Evolutionary conservation across 345 rosid species (phyloP).

Genomic region (Erodium maritimum): DNA sequence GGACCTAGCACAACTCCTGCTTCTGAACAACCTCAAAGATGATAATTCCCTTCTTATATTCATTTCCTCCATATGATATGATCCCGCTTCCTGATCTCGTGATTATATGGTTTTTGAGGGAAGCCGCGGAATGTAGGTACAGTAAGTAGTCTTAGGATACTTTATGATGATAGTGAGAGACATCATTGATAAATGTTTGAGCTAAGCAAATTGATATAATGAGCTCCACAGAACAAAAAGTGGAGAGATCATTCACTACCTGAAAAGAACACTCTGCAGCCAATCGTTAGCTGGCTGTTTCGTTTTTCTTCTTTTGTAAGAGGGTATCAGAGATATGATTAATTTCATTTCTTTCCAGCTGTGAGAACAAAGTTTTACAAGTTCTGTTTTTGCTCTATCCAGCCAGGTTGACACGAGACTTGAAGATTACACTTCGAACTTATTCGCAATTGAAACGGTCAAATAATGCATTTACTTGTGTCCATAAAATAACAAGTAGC

Average conservation of each 20-base stretch:
- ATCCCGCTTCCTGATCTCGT: slow-evolving; percentile 17
- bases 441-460: too few relatives aligned
- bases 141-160: slow-evolving; percentile 10
- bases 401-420: too few relatives aligned
- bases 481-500: too few relatives aligned
- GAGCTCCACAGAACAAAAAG: background rate
- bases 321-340: background rate
- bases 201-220: background rate
- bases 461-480: too few relatives aligned
- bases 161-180: slow-evolving; percentile 1
- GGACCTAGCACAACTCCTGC: slow-evolving; percentile 39
- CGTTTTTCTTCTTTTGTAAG: background rate
- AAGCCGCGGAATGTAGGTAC: slow-evolving; percentile 20
- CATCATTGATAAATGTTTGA: background rate
- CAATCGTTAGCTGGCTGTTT: background rate
- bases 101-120: slow-evolving; percentile 19
- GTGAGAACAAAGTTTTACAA: background rate
- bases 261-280: background rate
- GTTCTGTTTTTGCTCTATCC: background rate
- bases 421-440: too few relatives aligned
- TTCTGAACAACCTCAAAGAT: slow-evolving; percentile 54
- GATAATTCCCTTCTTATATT: slow-evolving; percentile 11
- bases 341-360: background rate
- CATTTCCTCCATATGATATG: slow-evolving; percentile 11
- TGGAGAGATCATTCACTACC: background rate